Evolutionary conservation across 2,329 filamentous ascomycete species (phyloP).

Genomic region (Colletotrichum incanum): DNA sequence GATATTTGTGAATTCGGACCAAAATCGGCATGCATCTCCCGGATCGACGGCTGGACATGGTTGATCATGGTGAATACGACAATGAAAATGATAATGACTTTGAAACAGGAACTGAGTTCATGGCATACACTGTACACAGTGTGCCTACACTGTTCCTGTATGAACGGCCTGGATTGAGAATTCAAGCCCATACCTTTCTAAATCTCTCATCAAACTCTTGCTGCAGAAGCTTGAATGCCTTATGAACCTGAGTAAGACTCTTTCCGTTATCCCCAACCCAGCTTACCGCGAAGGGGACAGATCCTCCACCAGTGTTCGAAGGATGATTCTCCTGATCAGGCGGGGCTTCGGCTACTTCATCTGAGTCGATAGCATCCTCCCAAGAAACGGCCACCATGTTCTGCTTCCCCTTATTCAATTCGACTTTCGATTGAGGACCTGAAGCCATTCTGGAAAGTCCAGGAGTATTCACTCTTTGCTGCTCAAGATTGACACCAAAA

Average conservation of each 20-base stretch:
- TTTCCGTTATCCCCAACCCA: constrained; percentile 55
- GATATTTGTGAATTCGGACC: too few species aligned
- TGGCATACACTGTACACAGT: too few species aligned
- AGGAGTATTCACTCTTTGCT: background rate
- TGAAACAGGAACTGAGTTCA: too few species aligned
- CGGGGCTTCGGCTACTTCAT: constrained; percentile 49
- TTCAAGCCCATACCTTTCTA: constrained; percentile 72
- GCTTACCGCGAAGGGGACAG: background rate
- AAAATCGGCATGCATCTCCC: too few species aligned
- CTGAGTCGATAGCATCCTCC: constrained; percentile 56
- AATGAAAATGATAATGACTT: too few species aligned
- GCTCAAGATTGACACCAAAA: background rate
- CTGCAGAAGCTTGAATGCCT: constrained; percentile 71
- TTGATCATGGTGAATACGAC: too few species aligned
- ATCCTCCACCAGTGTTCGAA: background rate
- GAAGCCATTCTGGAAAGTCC: background rate
- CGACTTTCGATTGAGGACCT: constrained; percentile 2
- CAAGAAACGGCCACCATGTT: constrained; percentile 63
- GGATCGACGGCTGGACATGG: too few species aligned
- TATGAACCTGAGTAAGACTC: constrained; percentile 69
- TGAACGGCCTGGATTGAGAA: too few species aligned
- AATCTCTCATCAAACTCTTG: constrained; percentile 77
- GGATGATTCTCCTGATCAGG: background rate
- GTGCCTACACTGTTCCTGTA: too few species aligned
- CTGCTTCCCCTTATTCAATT: constrained; percentile 53